These are phyloP conservation scores for Blastomyces percursus DNA, from an alignment of 2,329 filamentous ascomycete genomes.

Conservation along the genomic window DNA sequence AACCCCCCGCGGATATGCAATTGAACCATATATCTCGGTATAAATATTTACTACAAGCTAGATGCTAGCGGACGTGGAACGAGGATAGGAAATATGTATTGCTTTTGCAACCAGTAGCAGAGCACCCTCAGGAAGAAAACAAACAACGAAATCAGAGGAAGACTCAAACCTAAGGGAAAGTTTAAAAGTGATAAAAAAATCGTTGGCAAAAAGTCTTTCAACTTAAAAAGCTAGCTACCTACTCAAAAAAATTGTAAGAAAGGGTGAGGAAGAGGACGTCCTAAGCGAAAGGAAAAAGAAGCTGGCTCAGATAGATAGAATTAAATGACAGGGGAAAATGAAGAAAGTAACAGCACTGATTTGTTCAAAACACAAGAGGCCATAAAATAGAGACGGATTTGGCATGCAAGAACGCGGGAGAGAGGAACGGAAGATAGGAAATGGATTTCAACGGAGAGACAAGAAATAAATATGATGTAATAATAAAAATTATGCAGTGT, in stretches of 20 bases:
- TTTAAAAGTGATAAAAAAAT: neutral
- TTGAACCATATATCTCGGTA: neutral
- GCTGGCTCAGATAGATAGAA: neutral
- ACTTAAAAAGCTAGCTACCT: neutral
- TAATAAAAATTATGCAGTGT: neutral
- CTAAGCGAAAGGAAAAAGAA: neutral
- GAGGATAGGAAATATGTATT: no score
- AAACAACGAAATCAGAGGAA: neutral
- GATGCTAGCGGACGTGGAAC: no score
- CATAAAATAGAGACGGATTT: neutral
- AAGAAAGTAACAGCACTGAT: neutral
- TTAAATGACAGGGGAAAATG: neutral
- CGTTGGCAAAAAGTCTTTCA: neutral
- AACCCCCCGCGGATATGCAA: neutral
- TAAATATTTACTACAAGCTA: no score
- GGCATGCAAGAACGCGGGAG: neutral
- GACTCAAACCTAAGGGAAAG: no score
- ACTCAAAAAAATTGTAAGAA: neutral
- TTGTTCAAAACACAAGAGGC: neutral
- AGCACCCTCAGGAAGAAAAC: no score
- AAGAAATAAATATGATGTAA: neutral
- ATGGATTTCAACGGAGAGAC: neutral
- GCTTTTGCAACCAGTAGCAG: no score
- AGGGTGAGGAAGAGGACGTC: neutral
- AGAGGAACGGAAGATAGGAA: neutral